A percentile compares a stretch with the other conserved stretches of the same genome.
Conservation (phyloP, 139 green algal species). For the Spirogloea muscicola region DNA sequence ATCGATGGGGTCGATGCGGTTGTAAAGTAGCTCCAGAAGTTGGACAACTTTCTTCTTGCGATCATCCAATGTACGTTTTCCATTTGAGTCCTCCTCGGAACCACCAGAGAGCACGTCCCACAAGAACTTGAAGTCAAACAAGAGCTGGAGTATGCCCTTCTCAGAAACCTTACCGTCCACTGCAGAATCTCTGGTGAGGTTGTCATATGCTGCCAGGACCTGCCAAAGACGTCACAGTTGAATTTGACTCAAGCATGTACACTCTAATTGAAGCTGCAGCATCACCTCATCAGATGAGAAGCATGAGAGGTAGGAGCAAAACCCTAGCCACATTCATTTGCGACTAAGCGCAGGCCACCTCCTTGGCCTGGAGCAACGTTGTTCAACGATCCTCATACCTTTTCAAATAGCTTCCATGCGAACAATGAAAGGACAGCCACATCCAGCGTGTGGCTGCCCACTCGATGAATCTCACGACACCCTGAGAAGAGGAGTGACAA, state of each 20-base stretch:
- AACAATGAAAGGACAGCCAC: constrained; percentile 64
- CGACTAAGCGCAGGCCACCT: too few relatives aligned
- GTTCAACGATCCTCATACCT: too few relatives aligned
- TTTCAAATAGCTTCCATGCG: constrained; percentile 67
- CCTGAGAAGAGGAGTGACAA: constrained; percentile 58
- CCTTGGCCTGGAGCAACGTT: too few relatives aligned
- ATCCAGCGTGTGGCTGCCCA: constrained; percentile 61
- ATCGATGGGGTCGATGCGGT: constrained; percentile 90
- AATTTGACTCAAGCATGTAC: too few relatives aligned
- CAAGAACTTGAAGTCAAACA: constrained; percentile 81
- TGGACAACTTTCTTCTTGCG: constrained; percentile 1
- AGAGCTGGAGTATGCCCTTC: constrained; percentile 85
- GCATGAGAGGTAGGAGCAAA: too few relatives aligned
- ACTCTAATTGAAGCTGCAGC: too few relatives aligned
- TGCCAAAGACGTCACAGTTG: constrained; percentile 3
- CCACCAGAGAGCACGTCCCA: constrained; percentile 65
- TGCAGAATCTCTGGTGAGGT: neutral
- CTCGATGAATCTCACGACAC: constrained; percentile 60
- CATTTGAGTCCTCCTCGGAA: neutral
- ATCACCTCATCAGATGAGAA: too few relatives aligned
- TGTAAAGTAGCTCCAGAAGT: constrained; percentile 51
- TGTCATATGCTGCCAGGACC: constrained; percentile 22
- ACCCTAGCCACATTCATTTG: too few relatives aligned
- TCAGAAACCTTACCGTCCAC: constrained; percentile 57
- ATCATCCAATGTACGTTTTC: neutral